Base-by-base conservation (phyloP, 169 alveolate genomes). In the Plasmodium vinckei region DNA sequence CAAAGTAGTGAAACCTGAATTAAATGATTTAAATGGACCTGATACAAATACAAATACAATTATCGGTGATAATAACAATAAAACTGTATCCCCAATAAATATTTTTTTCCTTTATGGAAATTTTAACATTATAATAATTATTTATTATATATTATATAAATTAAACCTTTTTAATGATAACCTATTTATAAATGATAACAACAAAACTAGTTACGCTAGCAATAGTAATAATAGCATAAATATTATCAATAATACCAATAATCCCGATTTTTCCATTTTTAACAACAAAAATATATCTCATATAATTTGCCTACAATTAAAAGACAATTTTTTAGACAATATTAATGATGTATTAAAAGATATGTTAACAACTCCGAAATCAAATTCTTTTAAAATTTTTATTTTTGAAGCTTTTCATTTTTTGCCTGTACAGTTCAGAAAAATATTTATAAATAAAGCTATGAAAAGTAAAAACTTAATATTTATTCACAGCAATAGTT, bases 91-190 rank as follows among this genome's bases (percentile, higher is more conserved):
- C n/a, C 49, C 42, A 27, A 71, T 86, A 47, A 86, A 86, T 51
- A 59, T 72, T 7, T 86, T 86, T 57, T 70, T 64, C 25, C 64
- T 86, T 51, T 86, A 21, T 49, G 91, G 91, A 56, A 25, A 70
- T 59, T 86, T 69, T 53, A 86, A 86, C 49, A 47, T 86, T 44
- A 23, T 86, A 27, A 69, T 86, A 59, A 86, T 86, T 17, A 86
- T 86, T 25, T 86, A 86, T 44, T 86, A 70, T 51, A 56, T 86
- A 7, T 44, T 86, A 86, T 42, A 9, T 17, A 86, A 70, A 60
- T 21, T 60, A 70, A 71, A 69, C 9, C 15, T 86, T 7, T 73
- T 69, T 86, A 71, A 68, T 46, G 57, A 44, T 17, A 9, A 17
- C 27, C 51, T 86, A 21, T 86, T 70, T 59, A 47, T 54, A 17